Evolutionary conservation across 805 yeast genomes (phyloP).

Genomic region (Wilhelminamyces savonicus): DNA sequence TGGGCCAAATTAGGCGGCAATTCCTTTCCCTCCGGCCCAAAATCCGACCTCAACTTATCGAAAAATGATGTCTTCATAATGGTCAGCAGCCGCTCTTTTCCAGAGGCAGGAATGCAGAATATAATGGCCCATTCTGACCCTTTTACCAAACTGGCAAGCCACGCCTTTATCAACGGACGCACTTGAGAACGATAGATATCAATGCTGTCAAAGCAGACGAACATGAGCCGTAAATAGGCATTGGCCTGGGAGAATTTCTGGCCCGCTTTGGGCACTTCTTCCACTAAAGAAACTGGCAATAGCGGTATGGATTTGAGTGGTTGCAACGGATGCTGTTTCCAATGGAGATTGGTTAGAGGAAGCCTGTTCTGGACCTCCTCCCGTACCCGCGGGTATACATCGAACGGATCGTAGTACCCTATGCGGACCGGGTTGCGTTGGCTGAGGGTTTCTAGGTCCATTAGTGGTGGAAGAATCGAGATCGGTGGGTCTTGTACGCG

Average conservation of each 20-base stretch:
- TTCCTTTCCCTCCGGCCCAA: slow-evolving; percentile 36
- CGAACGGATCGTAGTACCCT: slow-evolving; percentile 75
- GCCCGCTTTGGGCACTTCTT: slow-evolving; percentile 55
- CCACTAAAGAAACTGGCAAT: slow-evolving; percentile 47
- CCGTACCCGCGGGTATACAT: slow-evolving; percentile 42
- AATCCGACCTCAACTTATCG: slow-evolving; percentile 53
- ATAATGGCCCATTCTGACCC: slow-evolving; percentile 56
- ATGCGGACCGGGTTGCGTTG: no score
- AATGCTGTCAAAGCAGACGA: slow-evolving; percentile 56
- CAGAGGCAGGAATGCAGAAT: slow-evolving; percentile 38
- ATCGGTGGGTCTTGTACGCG: no score
- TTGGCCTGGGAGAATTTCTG: slow-evolving; percentile 18
- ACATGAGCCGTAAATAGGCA: slow-evolving; percentile 61
- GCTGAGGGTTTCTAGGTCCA: no score
- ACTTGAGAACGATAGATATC: slow-evolving; percentile 77
- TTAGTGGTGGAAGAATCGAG: no score
- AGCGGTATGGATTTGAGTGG: slow-evolving; percentile 59
- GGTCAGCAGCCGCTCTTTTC: slow-evolving; percentile 26
- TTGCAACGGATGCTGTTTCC: slow-evolving; percentile 48
- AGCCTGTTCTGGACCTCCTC: slow-evolving; percentile 39
- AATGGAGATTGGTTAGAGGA: slow-evolving; percentile 62
- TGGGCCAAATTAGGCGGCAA: slow-evolving; percentile 6
- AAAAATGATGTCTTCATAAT: slow-evolving; percentile 41
- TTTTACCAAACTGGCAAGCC: slow-evolving; percentile 49
- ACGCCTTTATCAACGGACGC: slow-evolving; percentile 74